Conservation (phyloP, 1,284 basidiomycete species). For the Puccinia coronata region DNA sequence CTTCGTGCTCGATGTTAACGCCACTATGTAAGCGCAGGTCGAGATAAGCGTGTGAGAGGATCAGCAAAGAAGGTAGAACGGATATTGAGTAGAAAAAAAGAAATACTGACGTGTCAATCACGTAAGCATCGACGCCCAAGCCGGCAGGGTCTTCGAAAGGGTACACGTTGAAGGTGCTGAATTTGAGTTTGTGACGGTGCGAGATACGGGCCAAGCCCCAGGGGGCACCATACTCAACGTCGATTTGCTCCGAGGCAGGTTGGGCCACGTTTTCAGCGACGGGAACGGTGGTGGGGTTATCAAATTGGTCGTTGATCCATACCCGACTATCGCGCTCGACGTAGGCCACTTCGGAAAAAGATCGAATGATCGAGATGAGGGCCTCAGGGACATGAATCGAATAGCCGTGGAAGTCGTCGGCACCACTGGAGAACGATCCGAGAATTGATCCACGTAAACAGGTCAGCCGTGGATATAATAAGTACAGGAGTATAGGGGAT, state of each 20-base stretch:
- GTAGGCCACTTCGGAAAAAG: slow-evolving; percentile 86
- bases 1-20: slow-evolving; percentile 80
- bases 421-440: slow-evolving; percentile 48
- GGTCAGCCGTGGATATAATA: not conserved
- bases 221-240: slow-evolving; percentile 43
- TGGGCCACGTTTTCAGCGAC: slow-evolving; percentile 16
- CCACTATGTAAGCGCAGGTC: slow-evolving; percentile 89
- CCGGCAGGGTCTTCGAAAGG: slow-evolving; percentile 74
- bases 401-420: slow-evolving; percentile 69
- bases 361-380: slow-evolving; percentile 76
- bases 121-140: slow-evolving; percentile 83
- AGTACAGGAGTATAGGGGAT: not conserved
- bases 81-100: slow-evolving; percentile 68
- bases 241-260: slow-evolving; percentile 34
- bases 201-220: slow-evolving; percentile 93
- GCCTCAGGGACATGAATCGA: slow-evolving; percentile 77
- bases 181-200: slow-evolving; percentile 75
- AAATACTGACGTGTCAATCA: slow-evolving; percentile 62
- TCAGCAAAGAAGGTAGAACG: too few relatives aligned
- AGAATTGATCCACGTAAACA: not conserved
- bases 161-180: slow-evolving; percentile 86
- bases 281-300: slow-evolving; percentile 51
- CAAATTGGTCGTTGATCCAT: slow-evolving; percentile 65
- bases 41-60: too few relatives aligned
- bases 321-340: slow-evolving; percentile 92